These are phyloP conservation scores for Cenchrus purpureus DNA, from an alignment of 176 grass and related monocot species.

Conservation along the genomic window DNA sequence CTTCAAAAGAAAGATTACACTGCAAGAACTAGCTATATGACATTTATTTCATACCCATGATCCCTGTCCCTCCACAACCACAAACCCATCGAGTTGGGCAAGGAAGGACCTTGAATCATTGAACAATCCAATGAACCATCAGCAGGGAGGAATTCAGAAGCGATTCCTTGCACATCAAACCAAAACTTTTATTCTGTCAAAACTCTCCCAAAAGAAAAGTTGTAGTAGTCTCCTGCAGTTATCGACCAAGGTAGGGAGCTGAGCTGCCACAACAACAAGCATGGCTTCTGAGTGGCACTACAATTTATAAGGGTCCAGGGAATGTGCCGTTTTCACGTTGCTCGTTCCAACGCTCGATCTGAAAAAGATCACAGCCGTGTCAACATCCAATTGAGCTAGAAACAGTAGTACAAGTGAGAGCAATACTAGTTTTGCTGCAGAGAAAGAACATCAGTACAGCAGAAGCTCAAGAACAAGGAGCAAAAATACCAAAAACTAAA, in stretches of 20 bases:
- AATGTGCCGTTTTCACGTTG: constrained; percentile 71
- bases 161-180: constrained; percentile 2
- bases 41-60: too few relatives aligned
- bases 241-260: not conserved
- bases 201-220: constrained; percentile 18
- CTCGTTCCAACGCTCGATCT: constrained; percentile 80
- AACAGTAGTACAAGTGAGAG: not conserved
- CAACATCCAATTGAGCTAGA: not conserved
- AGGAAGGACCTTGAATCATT: not conserved
- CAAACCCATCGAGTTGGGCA: too few relatives aligned
- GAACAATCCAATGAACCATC: not conserved
- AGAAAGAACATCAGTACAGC: not conserved
- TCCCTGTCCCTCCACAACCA: not conserved
- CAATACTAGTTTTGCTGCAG: not conserved
- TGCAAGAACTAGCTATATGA: not conserved
- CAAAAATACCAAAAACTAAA: not conserved
- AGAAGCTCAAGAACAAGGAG: not conserved
- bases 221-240: not conserved
- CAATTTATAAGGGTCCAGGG: constrained; percentile 61
- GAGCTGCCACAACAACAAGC: not conserved
- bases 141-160: not conserved
- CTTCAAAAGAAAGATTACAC: not conserved
- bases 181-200: constrained; percentile 9
- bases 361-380: constrained; percentile 26
- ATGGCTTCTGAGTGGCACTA: not conserved